Evolutionary conservation across 768 basidiomycete species (phyloP), one percentile per base, ranked within the genome.

Genomic region (Amanita polypyramis): DNA sequence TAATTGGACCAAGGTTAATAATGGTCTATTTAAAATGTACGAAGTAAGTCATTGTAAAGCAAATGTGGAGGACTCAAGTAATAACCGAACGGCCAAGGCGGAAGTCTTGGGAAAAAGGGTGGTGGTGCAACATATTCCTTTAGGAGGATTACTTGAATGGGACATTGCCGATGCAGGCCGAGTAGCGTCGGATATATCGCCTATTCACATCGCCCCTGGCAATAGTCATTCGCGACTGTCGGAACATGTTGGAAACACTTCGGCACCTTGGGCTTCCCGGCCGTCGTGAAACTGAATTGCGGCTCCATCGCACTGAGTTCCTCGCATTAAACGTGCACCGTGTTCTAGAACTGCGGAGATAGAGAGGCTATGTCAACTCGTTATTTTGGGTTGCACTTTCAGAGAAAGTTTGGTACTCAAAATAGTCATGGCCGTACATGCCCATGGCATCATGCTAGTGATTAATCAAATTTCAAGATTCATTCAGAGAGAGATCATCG

Each of bases 1-100:
- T n/a, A 80, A 75, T 53, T 99, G 91, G 91, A 70, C 67, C 39
- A 99, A 97, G 65, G 91, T 92, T 32, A 87, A 92, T 64, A 75
- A 76, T 30, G 93, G 96, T 5, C 61, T 98, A 48, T 79, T 90
- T 62, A 96, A 95, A 68, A 97, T 99, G 95, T 98, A 95, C 62
- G 79, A 90, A 70, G 87, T 80, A 57, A 60, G 74, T 56, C 14
- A 34, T 45, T 14, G 19, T 54, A 50, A 33, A n/a, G 45, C 29
- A 19, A 43, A 21, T 30, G 45, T 29, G 15, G 36, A 43, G 23
- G 38, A 12, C 36, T 41, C 4, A 39, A 27, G 25, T 27, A 27
- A 23, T 42, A 32, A 34, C 25, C 23, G 14, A 33, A 50, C 20
- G 34, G 45, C 14, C 17, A 45, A 89, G 79, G 92, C 82, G 5